Conservation (phyloP, 768 basidiomycete genomes). For the Hypsizygus marmoreus region DNA sequence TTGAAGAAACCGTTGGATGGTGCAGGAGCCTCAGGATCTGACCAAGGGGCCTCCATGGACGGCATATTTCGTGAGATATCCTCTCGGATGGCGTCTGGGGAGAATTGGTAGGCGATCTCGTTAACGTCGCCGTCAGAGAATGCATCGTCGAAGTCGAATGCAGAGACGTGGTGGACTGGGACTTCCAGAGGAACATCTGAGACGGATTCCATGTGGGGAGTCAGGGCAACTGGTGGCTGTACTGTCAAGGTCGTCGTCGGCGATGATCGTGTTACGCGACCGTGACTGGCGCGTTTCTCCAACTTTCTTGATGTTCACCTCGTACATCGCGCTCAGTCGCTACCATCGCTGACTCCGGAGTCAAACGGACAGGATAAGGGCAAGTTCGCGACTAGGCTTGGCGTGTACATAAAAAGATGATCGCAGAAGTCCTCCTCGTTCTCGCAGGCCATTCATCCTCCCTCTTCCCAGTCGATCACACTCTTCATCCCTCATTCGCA, state of each 20-base stretch:
- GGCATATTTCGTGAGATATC: slow-evolving; percentile 57
- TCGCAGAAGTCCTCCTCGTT: slow-evolving; percentile 84
- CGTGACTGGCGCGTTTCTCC: too few relatives aligned
- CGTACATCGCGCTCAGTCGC: background rate
- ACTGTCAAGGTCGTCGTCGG: background rate
- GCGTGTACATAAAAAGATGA: slow-evolving; percentile 50
- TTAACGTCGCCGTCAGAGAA: slow-evolving; percentile 62
- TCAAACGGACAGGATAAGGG: background rate
- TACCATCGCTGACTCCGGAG: slow-evolving; percentile 3
- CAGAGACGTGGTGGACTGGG: slow-evolving; percentile 24
- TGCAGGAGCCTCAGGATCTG: slow-evolving; percentile 31
- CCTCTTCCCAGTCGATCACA: slow-evolving; percentile 65
- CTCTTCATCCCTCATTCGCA: slow-evolving; percentile 61
- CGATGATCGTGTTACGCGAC: too few relatives aligned
- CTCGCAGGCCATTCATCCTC: slow-evolving; percentile 88
- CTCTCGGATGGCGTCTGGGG: slow-evolving; percentile 57
- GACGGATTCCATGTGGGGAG: slow-evolving; percentile 13
- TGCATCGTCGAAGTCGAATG: slow-evolving; percentile 63
- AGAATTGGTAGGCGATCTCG: slow-evolving; percentile 54
- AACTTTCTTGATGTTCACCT: background rate
- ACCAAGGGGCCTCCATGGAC: slow-evolving; percentile 33
- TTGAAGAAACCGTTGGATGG: slow-evolving; percentile 36
- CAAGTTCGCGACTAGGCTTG: background rate
- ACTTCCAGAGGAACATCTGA: slow-evolving; percentile 13
- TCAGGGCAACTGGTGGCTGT: slow-evolving; percentile 13